Conservation (phyloP, 495 filamentous ascomycete species). For the Neurospora tetraspora region DNA sequence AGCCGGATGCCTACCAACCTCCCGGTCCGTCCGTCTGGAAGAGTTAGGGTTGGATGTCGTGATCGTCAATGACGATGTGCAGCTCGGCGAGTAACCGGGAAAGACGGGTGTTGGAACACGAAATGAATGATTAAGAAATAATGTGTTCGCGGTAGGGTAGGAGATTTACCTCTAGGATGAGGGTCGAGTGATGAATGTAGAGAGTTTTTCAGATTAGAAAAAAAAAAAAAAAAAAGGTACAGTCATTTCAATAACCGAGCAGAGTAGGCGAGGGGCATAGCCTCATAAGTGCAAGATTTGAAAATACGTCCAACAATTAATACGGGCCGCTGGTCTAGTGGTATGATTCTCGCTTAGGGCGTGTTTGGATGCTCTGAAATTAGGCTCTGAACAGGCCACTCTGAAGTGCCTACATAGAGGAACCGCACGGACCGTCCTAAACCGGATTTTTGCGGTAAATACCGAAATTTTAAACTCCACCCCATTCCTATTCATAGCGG, state of each 20-base stretch:
- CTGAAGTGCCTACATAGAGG: no score
- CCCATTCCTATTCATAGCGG: no score
- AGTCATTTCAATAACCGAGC: background rate
- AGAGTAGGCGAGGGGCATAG: no score
- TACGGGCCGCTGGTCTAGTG: background rate
- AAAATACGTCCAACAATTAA: background rate
- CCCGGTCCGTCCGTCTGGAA: constrained; percentile 37
- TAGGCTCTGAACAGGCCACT: no score
- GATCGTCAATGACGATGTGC: background rate
- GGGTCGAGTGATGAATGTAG: background rate
- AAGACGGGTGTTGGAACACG: background rate
- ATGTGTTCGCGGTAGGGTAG: background rate
- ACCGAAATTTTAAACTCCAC: no score
- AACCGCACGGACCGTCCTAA: no score
- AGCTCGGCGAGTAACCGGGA: background rate
- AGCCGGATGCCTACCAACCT: constrained; percentile 29
- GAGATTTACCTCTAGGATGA: background rate
- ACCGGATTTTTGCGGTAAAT: no score
- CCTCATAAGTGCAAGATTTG: background rate
- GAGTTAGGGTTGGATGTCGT: background rate
- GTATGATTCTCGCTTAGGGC: background rate
- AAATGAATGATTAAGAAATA: background rate
- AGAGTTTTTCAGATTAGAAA: background rate
- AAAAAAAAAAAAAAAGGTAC: background rate
- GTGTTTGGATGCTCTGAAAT: no score